Base-by-base conservation (phyloP, 352 stramenopile species). In the Blastocystis hominis region DNA sequence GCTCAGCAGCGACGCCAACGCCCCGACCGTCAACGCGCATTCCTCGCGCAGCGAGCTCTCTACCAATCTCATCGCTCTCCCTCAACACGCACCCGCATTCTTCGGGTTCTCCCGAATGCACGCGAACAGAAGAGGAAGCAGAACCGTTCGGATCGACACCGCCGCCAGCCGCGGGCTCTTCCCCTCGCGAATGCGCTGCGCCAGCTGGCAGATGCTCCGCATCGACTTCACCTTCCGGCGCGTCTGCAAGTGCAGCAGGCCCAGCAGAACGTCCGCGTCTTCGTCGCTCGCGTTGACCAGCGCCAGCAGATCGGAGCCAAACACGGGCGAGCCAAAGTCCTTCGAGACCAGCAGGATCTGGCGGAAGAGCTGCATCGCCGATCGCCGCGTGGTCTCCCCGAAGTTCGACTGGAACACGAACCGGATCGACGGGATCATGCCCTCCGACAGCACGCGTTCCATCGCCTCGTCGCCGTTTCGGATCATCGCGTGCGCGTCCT, bases 161-260 rank as follows among this genome's bases (percentile, higher is more conserved):
- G 50, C 72, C 17, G 72, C 17, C 20, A 84, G 36, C 10, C 53
- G 72, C 36, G 72, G 50, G 30, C 9, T 47, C 40, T 2, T 42
- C 13, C 42, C 53, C 7, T 9, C 50, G 5, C 13, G 20, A 3
- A 84, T 64, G 0, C 30, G 9, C 6, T 69, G 17, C 3, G 40
- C 36, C 7, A 15, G 34, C 1, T 84, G 10, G 56, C 38, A 50
- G 15, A 84, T 53, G 4, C 15, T 46, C 2, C 56, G 36, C 50
- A 84, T n/a, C 17, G 44, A 50, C 6, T 68, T 64, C 3, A 68
- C 17, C 20, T 53, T 47, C 1, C 20, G 59, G 9, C 40, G 10
- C 53, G 53, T 59, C 50, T 84, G 59, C 24, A 84, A n/a, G 20
- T 84, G 47, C 15, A 69, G 53, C n/a, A 84, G 15, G 46, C 54